Evolutionary conservation across 1,139 yeast genomes (phyloP), one percentile per base, ranked within the genome.

Genomic region (Dujonia santamariae): DNA sequence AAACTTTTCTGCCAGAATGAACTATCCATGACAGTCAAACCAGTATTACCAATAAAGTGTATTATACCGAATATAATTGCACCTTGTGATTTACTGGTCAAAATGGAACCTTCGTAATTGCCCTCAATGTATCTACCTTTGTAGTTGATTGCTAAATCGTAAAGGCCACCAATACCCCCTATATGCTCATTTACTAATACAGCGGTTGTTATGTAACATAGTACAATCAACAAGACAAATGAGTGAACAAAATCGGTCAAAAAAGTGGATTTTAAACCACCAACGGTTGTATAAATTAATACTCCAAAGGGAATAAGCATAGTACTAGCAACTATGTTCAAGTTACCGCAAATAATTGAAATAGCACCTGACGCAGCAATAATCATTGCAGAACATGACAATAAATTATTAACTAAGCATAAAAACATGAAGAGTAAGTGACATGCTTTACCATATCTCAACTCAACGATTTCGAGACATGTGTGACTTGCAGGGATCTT

Each of bases 221-320:
- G 39, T 33, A 64, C 41, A 31, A 63, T 47, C 38, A 65, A 39
- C 38, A 63, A 44, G 36, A 67, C 44, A 40, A 63, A 48, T n/a
- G 67, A 47, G 34, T 62, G 67, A 6, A 57, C 57, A 38, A 49
- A 61, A 40, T 62, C 67, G 16, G 67, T 61, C 30, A 61, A 53
- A 37, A 64, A 65, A 2, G 72, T 65, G 11, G 71, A 64, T 39
- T 61, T 63, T 37, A 66, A 53, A 2, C 72, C 72, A 17, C 70
- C 71, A 37, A 61, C 57, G n/a, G 59, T 49, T 3, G 72, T 63
- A 42, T 62, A 62, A 24, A 58, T 38, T 25, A 61, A 41, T 12
- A 63, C 67, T 4, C 67, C 66, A 42, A 62, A 57, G n/a, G 67
- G 67, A 33, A 62, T 56, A 34, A 63, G 50, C 54, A 59, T 48